These are phyloP conservation scores for Yamadazyma sp. DNA, from an alignment of 805 yeast genomes.

Conservation along the genomic window DNA sequence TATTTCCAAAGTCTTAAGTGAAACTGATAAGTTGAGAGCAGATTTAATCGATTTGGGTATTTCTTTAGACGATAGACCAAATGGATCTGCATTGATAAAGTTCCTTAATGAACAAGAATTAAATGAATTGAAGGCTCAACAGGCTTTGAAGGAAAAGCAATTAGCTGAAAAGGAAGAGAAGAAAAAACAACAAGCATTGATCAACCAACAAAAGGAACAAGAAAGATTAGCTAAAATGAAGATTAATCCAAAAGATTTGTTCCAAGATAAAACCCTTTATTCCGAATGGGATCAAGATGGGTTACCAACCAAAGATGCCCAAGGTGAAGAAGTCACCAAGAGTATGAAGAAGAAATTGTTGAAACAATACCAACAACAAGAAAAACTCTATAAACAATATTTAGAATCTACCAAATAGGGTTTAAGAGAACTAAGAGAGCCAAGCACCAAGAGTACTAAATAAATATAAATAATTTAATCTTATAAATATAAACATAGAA, in stretches of 20 bases:
- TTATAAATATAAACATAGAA: no score
- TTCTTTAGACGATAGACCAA: constrained; percentile 83
- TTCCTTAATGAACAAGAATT: constrained; percentile 70
- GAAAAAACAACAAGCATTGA: constrained; percentile 48
- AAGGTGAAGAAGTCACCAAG: constrained; percentile 83
- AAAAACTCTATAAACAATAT: constrained; percentile 75
- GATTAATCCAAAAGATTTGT: constrained; percentile 69
- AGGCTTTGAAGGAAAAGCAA: constrained; percentile 57
- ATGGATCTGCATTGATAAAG: constrained; percentile 79
- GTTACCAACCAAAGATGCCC: constrained; percentile 68
- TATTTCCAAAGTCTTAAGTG: constrained; percentile 51
- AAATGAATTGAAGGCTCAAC: constrained; percentile 57
- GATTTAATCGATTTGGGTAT: constrained; percentile 76
- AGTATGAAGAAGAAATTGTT: constrained; percentile 78
- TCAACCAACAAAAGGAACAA: constrained; percentile 58
- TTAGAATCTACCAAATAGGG: no score
- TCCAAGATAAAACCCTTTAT: constrained; percentile 53
- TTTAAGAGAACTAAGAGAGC: no score
- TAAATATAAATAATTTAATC: no score
- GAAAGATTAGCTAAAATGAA: constrained; percentile 67
- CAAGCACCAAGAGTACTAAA: no score
- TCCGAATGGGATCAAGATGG: constrained; percentile 84
- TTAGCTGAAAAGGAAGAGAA: constrained; percentile 58
- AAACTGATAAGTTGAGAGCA: constrained; percentile 70
- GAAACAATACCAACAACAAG: constrained; percentile 77